phyloP scores from a whole-genome alignment of 768 basidiomycete species.

The Auriculariales sp. region DNA sequence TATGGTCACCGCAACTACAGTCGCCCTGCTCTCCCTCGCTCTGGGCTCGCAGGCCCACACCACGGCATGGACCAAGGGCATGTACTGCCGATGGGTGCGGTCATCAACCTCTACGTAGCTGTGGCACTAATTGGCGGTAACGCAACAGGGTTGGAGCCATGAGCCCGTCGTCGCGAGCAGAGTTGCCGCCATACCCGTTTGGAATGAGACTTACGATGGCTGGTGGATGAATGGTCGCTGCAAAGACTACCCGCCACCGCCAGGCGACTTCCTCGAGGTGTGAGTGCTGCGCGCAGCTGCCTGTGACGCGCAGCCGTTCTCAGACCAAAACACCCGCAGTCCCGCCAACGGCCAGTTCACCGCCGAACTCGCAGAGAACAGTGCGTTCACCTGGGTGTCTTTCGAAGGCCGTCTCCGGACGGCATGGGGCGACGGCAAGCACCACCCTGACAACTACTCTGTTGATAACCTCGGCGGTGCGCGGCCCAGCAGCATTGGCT shows the following conservation, averaged over 20 bases:
- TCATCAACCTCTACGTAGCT: neutral
- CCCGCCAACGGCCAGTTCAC: conserved; percentile 2
- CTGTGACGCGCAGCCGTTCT: neutral
- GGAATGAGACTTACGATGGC: neutral
- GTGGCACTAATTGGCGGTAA: neutral
- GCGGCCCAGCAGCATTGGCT: neutral
- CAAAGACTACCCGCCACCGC: conserved; percentile 1
- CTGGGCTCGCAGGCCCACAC: neutral
- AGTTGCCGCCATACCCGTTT: conserved; percentile 1
- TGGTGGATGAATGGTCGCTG: conserved; percentile 3
- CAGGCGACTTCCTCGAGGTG: conserved; percentile 4
- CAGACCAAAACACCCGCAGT: neutral
- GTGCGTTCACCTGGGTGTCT: conserved; percentile 1
- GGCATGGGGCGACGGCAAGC: conserved; percentile 4
- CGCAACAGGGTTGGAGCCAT: neutral
- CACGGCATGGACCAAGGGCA: neutral
- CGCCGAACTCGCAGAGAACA: neutral
- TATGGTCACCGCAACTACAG: too few relatives aligned
- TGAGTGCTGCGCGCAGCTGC: neutral
- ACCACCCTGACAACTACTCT: conserved; percentile 1
- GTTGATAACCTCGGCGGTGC: neutral
- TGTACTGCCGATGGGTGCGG: neutral
- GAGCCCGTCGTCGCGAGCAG: neutral
- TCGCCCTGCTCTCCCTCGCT: too few relatives aligned
- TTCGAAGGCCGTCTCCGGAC: neutral